Base-by-base conservation (phyloP, 768 basidiomycete species). In the Tylopilus balloui region DNA sequence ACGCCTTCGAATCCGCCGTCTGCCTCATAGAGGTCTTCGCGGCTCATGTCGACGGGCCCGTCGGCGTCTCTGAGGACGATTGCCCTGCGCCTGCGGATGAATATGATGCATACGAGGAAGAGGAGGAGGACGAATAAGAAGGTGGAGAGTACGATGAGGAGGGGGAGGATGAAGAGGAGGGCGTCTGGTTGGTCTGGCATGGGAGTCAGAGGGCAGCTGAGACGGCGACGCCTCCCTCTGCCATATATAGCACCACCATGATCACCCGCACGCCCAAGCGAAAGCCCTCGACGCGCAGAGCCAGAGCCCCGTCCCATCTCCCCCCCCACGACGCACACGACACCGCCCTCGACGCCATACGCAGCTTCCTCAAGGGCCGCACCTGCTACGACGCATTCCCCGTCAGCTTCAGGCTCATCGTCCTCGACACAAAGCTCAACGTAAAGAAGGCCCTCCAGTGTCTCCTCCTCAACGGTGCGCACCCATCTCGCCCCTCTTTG, bases 321-420 rank as follows among this genome's bases (percentile, higher is more conserved):
- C 78, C 78, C 0, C 68, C 73, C 0, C 72, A 67, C 50, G 87
- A 88, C 36, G 68, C 74, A n/a, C 88, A 91, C 63, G 80, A 89
- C 51, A 71, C 76, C 6, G 86, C 87, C 21, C 67, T 92, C 50
- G 64, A 72, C 49, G 71, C 78, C 47, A 92, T 99, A 61, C 78
- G 95, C 44, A 70, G 70, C 44, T 90, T 92, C 70, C 83, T 98
- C 71, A 87, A 81, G 60, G 80, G 85, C 50, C 82, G 90, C 61
- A 88, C 84, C 15, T 84, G 85, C 56, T 99, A 98, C 72, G 95
- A 98, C 69, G 92, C 95, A 27, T 94, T 99, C 61, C 96, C 96
- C 21, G 91, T 98, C 72, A 88, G 84, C 69, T 99, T 94, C 72
- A 78, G 95, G 59, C 78, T 98, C 61, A 97, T 99, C 65, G 93